A percentile compares a stretch with the other conserved stretches of the same genome.
Conservation (phyloP, 2,329 filamentous ascomycete genomes). For the Purpureocillium takamizusanense region DNA sequence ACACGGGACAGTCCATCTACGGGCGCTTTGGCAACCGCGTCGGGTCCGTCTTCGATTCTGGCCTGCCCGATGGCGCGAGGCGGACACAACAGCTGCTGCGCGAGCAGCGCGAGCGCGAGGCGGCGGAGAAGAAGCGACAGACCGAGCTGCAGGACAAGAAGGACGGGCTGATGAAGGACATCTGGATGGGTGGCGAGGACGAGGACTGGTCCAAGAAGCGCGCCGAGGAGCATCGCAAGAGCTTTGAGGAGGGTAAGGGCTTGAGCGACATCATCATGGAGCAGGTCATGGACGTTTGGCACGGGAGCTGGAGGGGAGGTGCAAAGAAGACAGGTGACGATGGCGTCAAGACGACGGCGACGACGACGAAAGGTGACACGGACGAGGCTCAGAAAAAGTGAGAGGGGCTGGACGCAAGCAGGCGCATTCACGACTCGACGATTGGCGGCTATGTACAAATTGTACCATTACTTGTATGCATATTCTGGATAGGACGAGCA, state of each 20-base stretch:
- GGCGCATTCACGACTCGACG: constrained; percentile 1
- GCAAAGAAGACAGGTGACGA: constrained; percentile 19
- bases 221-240: constrained; percentile 40
- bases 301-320: constrained; percentile 21
- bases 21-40: constrained; percentile 35
- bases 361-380: constrained; percentile 12
- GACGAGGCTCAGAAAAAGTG: too few relatives aligned
- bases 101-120: constrained; percentile 33
- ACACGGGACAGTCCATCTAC: constrained; percentile 44
- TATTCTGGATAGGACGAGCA: too few relatives aligned
- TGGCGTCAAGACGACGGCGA: constrained; percentile 8
- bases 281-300: constrained; percentile 46
- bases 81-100: constrained; percentile 36
- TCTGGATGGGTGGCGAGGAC: constrained; percentile 52
- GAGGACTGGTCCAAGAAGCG: constrained; percentile 46
- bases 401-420: too few relatives aligned
- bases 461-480: too few relatives aligned
- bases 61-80: constrained; percentile 48
- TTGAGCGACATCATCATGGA: constrained; percentile 47
- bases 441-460: background rate
- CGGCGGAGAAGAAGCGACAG: constrained; percentile 16
- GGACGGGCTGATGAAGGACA: constrained; percentile 28
- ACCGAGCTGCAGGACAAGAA: constrained; percentile 19
- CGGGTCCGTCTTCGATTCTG: constrained; percentile 35
- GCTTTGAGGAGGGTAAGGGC: constrained; percentile 45